phyloP scores from a whole-genome alignment of 1,284 basidiomycete genomes.

The Gomphus sp. region DNA sequence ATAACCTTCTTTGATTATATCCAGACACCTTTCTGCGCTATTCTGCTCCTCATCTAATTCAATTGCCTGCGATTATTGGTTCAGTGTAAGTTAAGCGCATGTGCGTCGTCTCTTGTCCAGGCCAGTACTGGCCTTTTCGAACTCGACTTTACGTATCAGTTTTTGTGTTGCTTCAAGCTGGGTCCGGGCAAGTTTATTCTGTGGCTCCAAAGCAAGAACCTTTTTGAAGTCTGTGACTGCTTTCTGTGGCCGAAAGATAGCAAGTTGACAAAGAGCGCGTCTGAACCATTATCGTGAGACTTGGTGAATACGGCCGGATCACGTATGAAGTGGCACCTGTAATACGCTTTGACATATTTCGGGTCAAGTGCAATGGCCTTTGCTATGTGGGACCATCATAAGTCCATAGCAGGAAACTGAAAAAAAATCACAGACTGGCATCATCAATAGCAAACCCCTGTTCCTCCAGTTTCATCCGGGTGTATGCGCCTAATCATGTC shows the following conservation, averaged over 20 bases:
- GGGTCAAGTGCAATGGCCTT: slow-evolving; percentile 87
- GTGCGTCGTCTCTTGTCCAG: neutral
- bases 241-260: slow-evolving; percentile 77
- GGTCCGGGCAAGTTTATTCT: slow-evolving; percentile 70
- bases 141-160: slow-evolving; percentile 77
- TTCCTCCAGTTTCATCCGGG: slow-evolving; percentile 74
- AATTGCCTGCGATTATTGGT: slow-evolving; percentile 55
- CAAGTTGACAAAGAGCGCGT: slow-evolving; percentile 86
- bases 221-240: slow-evolving; percentile 85
- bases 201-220: slow-evolving; percentile 81
- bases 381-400: slow-evolving; percentile 30
- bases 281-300: slow-evolving; percentile 30
- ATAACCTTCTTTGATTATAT: slow-evolving; percentile 74
- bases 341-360: slow-evolving; percentile 88
- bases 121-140: slow-evolving; percentile 62
- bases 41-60: slow-evolving; percentile 81
- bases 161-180: slow-evolving; percentile 90
- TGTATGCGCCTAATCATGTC: slow-evolving; percentile 39
- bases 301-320: neutral
- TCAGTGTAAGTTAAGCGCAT: neutral
- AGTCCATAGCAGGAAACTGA: neutral
- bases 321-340: slow-evolving; percentile 40
- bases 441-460: slow-evolving; percentile 76
- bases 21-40: slow-evolving; percentile 59
- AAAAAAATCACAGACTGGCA: slow-evolving; percentile 45